Evolutionary conservation across 805 yeast species (phyloP), one percentile per base, ranked within the genome.

Genomic region (Alloascoidea africana): DNA sequence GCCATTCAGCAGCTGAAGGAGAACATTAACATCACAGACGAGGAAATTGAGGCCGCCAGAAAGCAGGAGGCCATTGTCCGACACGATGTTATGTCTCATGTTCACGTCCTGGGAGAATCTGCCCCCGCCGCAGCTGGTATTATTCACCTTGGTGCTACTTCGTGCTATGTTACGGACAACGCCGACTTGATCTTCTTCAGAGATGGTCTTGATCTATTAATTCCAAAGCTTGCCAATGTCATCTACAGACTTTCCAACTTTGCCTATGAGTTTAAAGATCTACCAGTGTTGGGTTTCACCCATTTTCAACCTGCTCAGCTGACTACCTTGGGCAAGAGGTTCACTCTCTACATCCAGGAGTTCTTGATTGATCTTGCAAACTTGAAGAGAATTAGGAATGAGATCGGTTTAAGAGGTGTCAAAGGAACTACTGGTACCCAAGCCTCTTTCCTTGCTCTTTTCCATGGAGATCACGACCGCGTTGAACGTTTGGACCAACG

Each of bases 361-460:
- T 67, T 91, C 51, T 68, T 91, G 52, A 91, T 97, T 98, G 98
- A 91, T 63, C 72, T 91, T 60, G 76, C 98, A 65, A 91, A 91
- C 65, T 73, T 91, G 66, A 78, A 71, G 48, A 80, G 98, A 63
- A 97, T 97, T 36, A 79, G 98, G 65, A 81, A 89, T 54, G 98
- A 91, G 58, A 62, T 91, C 47, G 97, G 97, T 36, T 69, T 91
- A 51, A 77, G 98, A 63, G 98, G 98, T 58, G 97, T 87, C 48
- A 91, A 91, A 67, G 98, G 98, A 56, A 91, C 98, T 43, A 91
- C 98, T 36, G 98, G 98, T 61, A 91, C 98, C 32, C 98, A 91
- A 65, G 98, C 83, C 40, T 89, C 97, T 1, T 91, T 91, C 72
- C 66, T 91, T 56, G 73, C 96, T 14, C 70, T 91, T 49, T 91